Percentiles rank a stretch among this genome's conserved stretches.
phyloP scores from a whole-genome alignment of 495 filamentous ascomycete species.

The Xanthoparmelia taractica region DNA sequence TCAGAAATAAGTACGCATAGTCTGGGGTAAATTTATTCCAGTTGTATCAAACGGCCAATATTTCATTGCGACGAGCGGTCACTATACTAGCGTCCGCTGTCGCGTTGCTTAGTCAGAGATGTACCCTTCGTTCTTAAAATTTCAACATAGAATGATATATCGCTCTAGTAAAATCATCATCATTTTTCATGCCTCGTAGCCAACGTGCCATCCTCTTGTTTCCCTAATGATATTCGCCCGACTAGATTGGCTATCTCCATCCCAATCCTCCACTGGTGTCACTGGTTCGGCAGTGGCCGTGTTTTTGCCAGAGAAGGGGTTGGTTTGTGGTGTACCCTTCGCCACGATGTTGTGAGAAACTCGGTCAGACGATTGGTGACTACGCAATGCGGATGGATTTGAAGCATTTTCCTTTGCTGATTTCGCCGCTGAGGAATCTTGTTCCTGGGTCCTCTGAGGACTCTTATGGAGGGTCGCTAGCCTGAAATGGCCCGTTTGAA shows the following conservation, averaged over 20 bases:
- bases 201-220: constrained; percentile 13
- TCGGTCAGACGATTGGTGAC: not conserved
- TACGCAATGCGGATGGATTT: not conserved
- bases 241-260: constrained; percentile 30
- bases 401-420: not conserved
- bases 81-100: too few relatives aligned
- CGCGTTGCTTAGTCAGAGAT: too few relatives aligned
- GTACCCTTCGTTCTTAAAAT: not conserved
- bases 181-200: constrained; percentile 1
- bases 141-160: too few relatives aligned
- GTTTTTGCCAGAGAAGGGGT: constrained; percentile 7
- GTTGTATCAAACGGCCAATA: too few relatives aligned
- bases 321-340: not conserved
- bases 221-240: constrained; percentile 31
- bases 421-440: not conserved
- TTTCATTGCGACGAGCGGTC: too few relatives aligned
- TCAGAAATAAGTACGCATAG: too few relatives aligned
- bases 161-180: not conserved
- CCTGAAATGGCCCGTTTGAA: constrained; percentile 12
- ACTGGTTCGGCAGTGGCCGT: not conserved
- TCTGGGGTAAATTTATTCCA: too few relatives aligned
- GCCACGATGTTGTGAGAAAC: not conserved
- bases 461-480: not conserved
- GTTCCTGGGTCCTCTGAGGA: not conserved
- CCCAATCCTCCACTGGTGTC: constrained; percentile 22